These are phyloP conservation scores for Meredithiella fracta DNA, from an alignment of 2,329 filamentous ascomycete species.

Conservation along the genomic window DNA sequence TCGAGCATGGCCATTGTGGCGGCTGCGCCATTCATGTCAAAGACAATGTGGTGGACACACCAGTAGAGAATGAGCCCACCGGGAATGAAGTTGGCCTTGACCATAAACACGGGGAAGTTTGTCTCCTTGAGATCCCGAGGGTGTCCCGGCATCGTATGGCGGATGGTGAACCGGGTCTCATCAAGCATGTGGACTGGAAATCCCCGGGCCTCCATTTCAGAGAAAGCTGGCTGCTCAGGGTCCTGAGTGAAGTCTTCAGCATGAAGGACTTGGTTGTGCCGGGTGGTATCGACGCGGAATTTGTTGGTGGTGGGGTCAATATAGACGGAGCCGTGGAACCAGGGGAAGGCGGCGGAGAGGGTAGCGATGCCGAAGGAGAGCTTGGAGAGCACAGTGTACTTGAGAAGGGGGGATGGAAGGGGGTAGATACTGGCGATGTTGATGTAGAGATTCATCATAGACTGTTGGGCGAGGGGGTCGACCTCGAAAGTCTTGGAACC, in stretches of 20 bases:
- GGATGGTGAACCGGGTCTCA: background rate
- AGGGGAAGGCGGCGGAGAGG: background rate
- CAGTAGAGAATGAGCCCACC: conserved; percentile 1
- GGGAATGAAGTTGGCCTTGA: background rate
- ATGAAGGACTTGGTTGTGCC: background rate
- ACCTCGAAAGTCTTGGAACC: background rate
- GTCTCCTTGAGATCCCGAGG: background rate
- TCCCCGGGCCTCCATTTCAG: background rate
- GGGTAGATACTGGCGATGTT: background rate
- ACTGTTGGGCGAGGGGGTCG: background rate
- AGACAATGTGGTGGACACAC: background rate
- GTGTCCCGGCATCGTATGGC: background rate
- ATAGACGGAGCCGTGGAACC: background rate
- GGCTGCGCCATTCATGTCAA: conserved; percentile 4
- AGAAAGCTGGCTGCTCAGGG: background rate
- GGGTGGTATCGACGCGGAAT: background rate
- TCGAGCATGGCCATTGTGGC: background rate
- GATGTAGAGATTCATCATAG: background rate
- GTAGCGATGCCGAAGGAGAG: background rate
- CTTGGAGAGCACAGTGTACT: background rate
- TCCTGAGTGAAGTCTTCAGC: conserved; percentile 4
- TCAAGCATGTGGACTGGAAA: background rate
- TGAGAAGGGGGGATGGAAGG: background rate
- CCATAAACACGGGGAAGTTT: background rate
- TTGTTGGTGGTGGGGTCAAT: background rate